A percentile compares a stretch with the other conserved stretches of the same genome.
Conservation (phyloP, 176 grass and related monocot species). For the Juncus inflexus region DNA sequence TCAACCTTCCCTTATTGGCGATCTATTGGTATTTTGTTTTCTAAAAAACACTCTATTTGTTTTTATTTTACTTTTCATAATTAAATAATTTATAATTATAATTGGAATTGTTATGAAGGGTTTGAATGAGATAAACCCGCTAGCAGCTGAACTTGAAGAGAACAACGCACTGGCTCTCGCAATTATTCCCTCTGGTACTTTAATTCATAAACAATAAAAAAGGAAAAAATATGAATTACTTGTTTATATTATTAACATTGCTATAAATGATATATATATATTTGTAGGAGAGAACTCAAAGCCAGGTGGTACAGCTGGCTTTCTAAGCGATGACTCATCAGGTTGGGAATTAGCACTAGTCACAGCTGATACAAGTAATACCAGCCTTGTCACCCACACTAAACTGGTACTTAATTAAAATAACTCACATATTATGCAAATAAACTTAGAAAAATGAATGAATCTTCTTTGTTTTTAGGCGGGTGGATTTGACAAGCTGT, state of each 20-base stretch:
- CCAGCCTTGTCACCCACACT: slow-evolving; percentile 31
- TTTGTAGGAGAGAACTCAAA: slow-evolving; percentile 29
- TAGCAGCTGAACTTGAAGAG: slow-evolving; percentile 52
- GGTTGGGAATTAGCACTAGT: slow-evolving; percentile 80
- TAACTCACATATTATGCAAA: background rate
- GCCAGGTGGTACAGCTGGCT: slow-evolving; percentile 10
- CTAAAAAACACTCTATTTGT: background rate
- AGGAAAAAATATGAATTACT: background rate
- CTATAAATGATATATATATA: background rate
- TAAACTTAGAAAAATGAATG: background rate
- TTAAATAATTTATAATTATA: slow-evolving; percentile 1
- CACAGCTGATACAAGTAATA: slow-evolving; percentile 28
- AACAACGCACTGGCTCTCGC: slow-evolving; percentile 71
- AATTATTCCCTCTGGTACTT: slow-evolving; percentile 47
- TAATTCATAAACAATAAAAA: background rate
- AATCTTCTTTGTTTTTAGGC: slow-evolving; percentile 30
- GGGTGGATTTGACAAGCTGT: slow-evolving; percentile 67
- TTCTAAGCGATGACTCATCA: slow-evolving; percentile 32
- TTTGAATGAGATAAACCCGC: slow-evolving; percentile 49
- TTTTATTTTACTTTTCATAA: background rate
- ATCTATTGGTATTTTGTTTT: slow-evolving; percentile 44
- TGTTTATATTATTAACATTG: background rate
- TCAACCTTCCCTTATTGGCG: slow-evolving; percentile 41
- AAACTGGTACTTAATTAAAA: slow-evolving; percentile 47
- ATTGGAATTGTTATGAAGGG: slow-evolving; percentile 33